These are phyloP conservation scores for Cladophialophora immunda DNA, from an alignment of 2,329 filamentous ascomycete species.

Conservation along the genomic window DNA sequence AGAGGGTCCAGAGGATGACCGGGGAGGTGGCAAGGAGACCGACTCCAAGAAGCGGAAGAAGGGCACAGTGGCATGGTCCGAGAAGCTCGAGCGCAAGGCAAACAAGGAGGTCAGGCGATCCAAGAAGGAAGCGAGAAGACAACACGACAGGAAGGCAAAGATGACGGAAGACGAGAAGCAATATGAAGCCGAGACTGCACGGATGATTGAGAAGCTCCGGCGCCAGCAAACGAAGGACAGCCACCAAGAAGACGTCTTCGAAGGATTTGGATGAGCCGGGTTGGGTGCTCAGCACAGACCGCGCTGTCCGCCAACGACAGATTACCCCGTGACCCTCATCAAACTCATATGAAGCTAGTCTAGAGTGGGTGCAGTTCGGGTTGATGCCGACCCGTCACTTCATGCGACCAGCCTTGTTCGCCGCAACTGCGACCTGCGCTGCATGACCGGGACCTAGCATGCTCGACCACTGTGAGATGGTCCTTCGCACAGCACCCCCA, in stretches of 20 bases:
- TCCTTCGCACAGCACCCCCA: too few relatives aligned
- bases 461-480: too few relatives aligned
- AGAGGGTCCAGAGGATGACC: slow-evolving; percentile 43
- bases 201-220: slow-evolving; percentile 71
- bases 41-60: slow-evolving; percentile 59
- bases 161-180: slow-evolving; percentile 77
- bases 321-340: too few relatives aligned
- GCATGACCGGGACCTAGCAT: too few relatives aligned
- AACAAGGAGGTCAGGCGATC: slow-evolving; percentile 69
- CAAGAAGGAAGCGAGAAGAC: slow-evolving; percentile 69
- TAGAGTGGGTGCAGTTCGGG: too few relatives aligned
- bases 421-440: too few relatives aligned
- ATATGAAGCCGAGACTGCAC: slow-evolving; percentile 69
- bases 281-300: background rate
- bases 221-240: slow-evolving; percentile 62
- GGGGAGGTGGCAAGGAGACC: background rate
- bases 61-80: slow-evolving; percentile 77
- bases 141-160: slow-evolving; percentile 68
- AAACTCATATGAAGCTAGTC: too few relatives aligned
- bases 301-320: too few relatives aligned
- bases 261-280: slow-evolving; percentile 44
- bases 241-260: slow-evolving; percentile 47
- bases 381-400: too few relatives aligned
- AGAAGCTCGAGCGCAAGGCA: slow-evolving; percentile 72
- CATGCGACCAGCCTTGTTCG: too few relatives aligned